Base-by-base conservation (phyloP, 345 rosid genomes). In the Durio zibethinus region DNA sequence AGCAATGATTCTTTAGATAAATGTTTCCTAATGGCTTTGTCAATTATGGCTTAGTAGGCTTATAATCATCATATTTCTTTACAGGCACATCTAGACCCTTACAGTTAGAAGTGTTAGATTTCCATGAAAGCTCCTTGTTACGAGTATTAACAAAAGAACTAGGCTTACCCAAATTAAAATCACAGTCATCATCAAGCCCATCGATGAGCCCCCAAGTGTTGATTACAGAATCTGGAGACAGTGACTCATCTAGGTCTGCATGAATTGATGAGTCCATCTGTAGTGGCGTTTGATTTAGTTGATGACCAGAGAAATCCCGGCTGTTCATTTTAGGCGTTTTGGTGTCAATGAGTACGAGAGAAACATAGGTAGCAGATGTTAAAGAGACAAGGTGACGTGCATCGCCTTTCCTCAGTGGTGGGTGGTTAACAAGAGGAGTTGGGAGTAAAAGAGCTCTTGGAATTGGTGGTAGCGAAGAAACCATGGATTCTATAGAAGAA, bases 171-270 rank as follows among this genome's bases (percentile, higher is more conserved):
- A 78, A 31, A 31, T 87, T 77, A 7, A 79, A 79, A 72, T 83
- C 91, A 57, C 77, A 62, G 36, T 86, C 97, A 61, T 86, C 97
- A 63, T 91, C 94, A 10, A 93, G 89, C 31, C 98, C 98, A 76
- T 94, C 95, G 97, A 94, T 93, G 76, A 94, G 93, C 73, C 93
- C 98, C 97, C 97, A 94, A 12, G 97, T 88, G 85, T 94, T 94
- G 63, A 94, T 94, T 47, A 94, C 95, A 4, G 95, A 89, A 72
- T 93, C 98, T 25, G 97, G 97, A 50, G 94, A 91, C 27, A 63
- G 38, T 18, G 85, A 77, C 18, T 80, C 86, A 36, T 74, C 69
- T 10, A 70, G 76, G 76, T 76, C 62, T 3, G 62, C 82, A 40
- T 76, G 52, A 12, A 56, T 33, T 78, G 74, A 83, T 23, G 31